phyloP scores from a whole-genome alignment of 495 filamentous ascomycete species.

The Talaromyces proteolyticus region DNA sequence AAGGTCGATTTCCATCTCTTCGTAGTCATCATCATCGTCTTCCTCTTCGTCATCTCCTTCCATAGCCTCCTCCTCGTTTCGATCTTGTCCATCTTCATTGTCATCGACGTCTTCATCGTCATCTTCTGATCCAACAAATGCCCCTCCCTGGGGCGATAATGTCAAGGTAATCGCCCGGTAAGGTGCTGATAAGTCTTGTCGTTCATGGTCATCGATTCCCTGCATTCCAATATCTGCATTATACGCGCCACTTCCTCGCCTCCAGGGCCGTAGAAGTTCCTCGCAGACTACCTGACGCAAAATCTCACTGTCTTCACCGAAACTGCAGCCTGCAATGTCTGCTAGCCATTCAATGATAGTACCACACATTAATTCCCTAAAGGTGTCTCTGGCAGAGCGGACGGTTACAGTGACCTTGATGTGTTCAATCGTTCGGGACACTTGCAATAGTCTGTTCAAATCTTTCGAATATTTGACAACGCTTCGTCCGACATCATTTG shows the following conservation, averaged over 20 bases:
- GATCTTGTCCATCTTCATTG: constrained; percentile 37
- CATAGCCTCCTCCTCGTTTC: constrained; percentile 37
- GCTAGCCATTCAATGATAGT: constrained; percentile 96
- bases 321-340: constrained; percentile 86
- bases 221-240: constrained; percentile 79
- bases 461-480: constrained; percentile 71
- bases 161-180: constrained; percentile 33
- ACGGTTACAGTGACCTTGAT: constrained; percentile 97
- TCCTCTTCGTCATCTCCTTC: constrained; percentile 25
- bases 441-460: constrained; percentile 62
- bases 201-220: constrained; percentile 86
- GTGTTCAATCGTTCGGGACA: constrained; percentile 80
- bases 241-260: constrained; percentile 74
- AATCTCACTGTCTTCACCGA: constrained; percentile 73
- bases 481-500: constrained; percentile 78
- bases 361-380: constrained; percentile 95
- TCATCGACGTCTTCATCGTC: constrained; percentile 40
- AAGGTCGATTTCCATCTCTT: constrained; percentile 43
- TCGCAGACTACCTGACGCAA: constrained; percentile 79
- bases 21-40: constrained; percentile 43
- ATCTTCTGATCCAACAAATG: constrained; percentile 38
- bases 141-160: constrained; percentile 30
- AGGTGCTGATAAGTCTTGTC: constrained; percentile 25
- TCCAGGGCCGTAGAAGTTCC: constrained; percentile 83
- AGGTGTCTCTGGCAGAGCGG: constrained; percentile 87